Conservation (phyloP, 495 filamentous ascomycete genomes). For the Pyrenula aspistea region DNA sequence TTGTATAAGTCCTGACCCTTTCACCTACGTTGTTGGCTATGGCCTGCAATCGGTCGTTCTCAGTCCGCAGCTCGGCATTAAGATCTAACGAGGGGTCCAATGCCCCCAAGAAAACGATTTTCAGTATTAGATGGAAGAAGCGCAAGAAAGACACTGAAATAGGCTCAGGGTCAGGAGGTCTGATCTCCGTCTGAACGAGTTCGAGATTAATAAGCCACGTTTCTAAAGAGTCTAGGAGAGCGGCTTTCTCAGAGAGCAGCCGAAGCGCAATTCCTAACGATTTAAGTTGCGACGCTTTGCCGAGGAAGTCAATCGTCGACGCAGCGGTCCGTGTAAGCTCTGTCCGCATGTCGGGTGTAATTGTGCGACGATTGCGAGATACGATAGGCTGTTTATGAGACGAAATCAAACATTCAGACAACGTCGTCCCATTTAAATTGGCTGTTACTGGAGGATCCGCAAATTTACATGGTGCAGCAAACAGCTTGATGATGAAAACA, state of each 20-base stretch:
- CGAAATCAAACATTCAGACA: conserved; percentile 12
- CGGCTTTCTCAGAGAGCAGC: conserved; percentile 20
- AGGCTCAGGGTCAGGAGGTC: conserved; percentile 11
- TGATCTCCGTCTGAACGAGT: conserved; percentile 12
- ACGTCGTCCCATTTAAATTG: conserved; percentile 9
- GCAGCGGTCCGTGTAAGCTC: conserved; percentile 19
- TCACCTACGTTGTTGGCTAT: conserved; percentile 17
- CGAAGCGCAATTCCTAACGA: conserved; percentile 15
- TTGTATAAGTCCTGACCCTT: conserved; percentile 17
- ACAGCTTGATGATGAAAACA: conserved; percentile 26
- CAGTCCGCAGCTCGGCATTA: conserved; percentile 16
- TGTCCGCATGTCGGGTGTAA: conserved; percentile 22
- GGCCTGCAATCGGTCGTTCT: conserved; percentile 17
- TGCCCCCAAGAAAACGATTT: conserved; percentile 20
- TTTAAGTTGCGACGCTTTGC: conserved; percentile 18
- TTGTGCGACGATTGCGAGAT: conserved; percentile 12
- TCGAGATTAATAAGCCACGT: conserved; percentile 21
- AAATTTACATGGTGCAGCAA: conserved; percentile 25
- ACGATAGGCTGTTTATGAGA: conserved; percentile 13
- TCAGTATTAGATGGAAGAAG: conserved; percentile 21
- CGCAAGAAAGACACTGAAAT: conserved; percentile 23
- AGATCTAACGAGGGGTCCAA: conserved; percentile 16
- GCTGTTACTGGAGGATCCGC: conserved; percentile 14
- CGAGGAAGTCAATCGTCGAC: conserved; percentile 20
- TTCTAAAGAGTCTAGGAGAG: conserved; percentile 19